These are phyloP conservation scores for Clitopilus passeckerianus DNA, from an alignment of 768 basidiomycete species.

Conservation along the genomic window DNA sequence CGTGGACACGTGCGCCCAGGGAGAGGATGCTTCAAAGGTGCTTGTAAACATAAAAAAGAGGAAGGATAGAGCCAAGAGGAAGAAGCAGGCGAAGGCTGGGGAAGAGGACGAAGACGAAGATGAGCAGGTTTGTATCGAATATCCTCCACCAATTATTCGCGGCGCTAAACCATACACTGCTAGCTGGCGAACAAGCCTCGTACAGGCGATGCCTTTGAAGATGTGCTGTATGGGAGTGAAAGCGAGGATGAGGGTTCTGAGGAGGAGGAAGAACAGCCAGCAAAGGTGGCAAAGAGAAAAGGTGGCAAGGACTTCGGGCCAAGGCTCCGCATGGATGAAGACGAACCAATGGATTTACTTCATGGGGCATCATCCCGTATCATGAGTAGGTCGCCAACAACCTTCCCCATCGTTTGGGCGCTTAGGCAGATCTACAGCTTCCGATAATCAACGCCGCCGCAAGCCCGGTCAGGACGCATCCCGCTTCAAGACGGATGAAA, in stretches of 20 bases:
- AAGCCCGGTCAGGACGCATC: constrained; percentile 85
- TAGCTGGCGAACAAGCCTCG: background rate
- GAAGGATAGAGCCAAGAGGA: constrained; percentile 89
- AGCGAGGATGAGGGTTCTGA: constrained; percentile 79
- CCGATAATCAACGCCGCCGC: constrained; percentile 37
- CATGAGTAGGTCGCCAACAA: constrained; percentile 51
- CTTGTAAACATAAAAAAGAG: constrained; percentile 92
- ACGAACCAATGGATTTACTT: constrained; percentile 93
- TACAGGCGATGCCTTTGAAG: constrained; percentile 90
- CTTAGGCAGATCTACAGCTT: constrained; percentile 23
- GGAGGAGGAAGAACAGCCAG: constrained; percentile 39
- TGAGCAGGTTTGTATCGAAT: constrained; percentile 23
- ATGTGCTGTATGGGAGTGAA: constrained; percentile 95
- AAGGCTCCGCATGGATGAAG: constrained; percentile 80
- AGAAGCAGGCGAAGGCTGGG: constrained; percentile 59
- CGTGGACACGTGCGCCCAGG: constrained; percentile 67
- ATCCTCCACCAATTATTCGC: no score
- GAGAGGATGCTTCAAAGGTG: constrained; percentile 84
- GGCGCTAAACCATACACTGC: background rate
- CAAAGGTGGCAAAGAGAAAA: constrained; percentile 17
- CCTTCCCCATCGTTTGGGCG: background rate
- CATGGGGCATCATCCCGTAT: constrained; percentile 70
- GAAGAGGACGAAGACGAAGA: constrained; percentile 56
- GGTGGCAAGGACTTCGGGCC: constrained; percentile 38
- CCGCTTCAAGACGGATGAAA: constrained; percentile 82